These are phyloP conservation scores for Anisodus acutangulus DNA, from an alignment of 257 asterid genomes.

Conservation along the genomic window DNA sequence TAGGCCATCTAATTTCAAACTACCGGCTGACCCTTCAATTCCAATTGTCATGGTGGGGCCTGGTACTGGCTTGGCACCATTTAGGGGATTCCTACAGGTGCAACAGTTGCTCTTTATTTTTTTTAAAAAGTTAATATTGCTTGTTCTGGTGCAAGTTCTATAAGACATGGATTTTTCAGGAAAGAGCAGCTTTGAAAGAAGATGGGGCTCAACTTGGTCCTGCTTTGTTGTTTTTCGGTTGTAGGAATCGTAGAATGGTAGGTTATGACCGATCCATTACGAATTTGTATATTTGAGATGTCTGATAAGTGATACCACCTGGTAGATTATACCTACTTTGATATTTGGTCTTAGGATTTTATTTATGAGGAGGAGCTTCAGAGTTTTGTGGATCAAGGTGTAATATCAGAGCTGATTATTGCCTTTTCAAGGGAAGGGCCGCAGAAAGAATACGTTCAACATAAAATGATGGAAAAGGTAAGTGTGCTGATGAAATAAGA, in stretches of 20 bases:
- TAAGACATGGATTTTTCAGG: constrained; percentile 48
- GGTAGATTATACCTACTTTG: constrained; percentile 28
- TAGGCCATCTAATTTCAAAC: constrained; percentile 72
- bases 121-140: not conserved
- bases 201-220: constrained; percentile 72
- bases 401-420: constrained; percentile 66
- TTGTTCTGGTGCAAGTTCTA: constrained; percentile 23
- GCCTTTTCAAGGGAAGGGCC: constrained; percentile 84
- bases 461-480: constrained; percentile 72
- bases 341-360: constrained; percentile 56
- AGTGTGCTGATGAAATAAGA: constrained; percentile 24
- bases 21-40: constrained; percentile 65
- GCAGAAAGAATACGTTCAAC: constrained; percentile 78
- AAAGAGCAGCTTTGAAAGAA: constrained; percentile 62
- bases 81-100: constrained; percentile 81
- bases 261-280: not conserved
- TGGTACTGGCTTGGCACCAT: constrained; percentile 88
- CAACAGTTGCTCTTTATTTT: not conserved
- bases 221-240: constrained; percentile 69
- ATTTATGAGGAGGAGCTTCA: constrained; percentile 74
- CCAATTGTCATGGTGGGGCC: constrained; percentile 84
- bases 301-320: not conserved
- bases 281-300: not conserved
- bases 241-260: constrained; percentile 78
- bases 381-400: constrained; percentile 57